phyloP scores from a whole-genome alignment of 2,329 filamentous ascomycete genomes.

The Epichloe festucae region DNA sequence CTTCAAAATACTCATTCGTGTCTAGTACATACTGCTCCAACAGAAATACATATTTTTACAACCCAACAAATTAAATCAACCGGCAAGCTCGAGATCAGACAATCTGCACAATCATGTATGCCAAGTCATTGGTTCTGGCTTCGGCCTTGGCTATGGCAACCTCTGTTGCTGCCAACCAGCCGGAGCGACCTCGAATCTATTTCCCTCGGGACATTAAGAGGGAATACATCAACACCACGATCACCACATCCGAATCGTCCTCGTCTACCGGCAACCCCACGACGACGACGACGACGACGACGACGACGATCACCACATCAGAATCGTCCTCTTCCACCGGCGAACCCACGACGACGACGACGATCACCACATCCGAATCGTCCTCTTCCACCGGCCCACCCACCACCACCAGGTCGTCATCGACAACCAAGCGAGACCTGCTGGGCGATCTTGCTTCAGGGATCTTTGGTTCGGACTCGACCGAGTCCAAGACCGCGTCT shows the following conservation, averaged over 20 bases:
- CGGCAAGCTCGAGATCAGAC: background rate
- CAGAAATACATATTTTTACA: background rate
- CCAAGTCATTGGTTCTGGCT: conserved; percentile 31
- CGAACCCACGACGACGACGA: conserved; percentile 13
- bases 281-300: background rate
- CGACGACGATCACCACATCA: conserved; percentile 22
- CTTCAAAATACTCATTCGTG: background rate
- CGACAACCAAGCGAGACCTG: conserved; percentile 9
- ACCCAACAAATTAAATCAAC: background rate
- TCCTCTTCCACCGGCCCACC: conserved; percentile 9
- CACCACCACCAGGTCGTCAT: conserved; percentile 8
- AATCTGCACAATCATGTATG: conserved; percentile 30
- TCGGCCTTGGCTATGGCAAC: conserved; percentile 36
- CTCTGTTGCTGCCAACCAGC: conserved; percentile 28
- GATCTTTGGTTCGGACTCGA: conserved; percentile 6
- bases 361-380: conserved; percentile 19
- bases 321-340: conserved; percentile 9
- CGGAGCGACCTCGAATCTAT: conserved; percentile 39
- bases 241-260: conserved; percentile 16
- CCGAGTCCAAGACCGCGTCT: background rate
- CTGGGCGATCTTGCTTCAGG: conserved; percentile 14
- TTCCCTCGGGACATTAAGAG: conserved; percentile 45
- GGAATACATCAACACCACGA: conserved; percentile 31
- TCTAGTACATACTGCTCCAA: background rate
- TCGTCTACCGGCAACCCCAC: conserved; percentile 9